Conservation (phyloP, 148 eudicot species). For the Camellia granthamiana region DNA sequence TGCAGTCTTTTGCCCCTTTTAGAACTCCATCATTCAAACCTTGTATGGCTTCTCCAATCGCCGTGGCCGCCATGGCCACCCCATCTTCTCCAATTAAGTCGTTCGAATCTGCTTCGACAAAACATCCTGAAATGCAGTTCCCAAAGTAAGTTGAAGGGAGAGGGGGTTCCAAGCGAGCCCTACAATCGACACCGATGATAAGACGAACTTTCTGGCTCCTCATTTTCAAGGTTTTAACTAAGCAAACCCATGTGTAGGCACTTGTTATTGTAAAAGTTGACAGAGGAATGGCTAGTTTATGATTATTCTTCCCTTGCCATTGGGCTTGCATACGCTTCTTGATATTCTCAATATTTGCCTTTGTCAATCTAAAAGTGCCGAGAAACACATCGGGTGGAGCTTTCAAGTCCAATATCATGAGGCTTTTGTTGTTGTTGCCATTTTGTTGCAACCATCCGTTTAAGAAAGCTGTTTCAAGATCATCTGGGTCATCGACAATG, state of each 20-base stretch:
- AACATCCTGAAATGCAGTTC: not conserved
- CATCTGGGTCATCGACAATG: too few relatives aligned
- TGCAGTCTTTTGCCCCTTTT: not conserved
- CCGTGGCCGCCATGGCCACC: not conserved
- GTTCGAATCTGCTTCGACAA: too few relatives aligned
- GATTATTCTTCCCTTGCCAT: not conserved
- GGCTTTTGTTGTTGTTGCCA: slow-evolving; percentile 14
- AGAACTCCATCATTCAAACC: not conserved
- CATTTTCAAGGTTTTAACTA: not conserved
- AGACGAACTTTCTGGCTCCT: not conserved
- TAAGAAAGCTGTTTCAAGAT: not conserved
- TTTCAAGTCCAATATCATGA: not conserved
- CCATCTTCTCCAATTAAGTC: slow-evolving; percentile 3
- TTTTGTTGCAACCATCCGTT: not conserved
- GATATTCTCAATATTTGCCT: not conserved
- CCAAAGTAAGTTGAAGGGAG: slow-evolving; percentile 4
- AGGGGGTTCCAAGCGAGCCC: not conserved
- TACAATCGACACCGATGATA: not conserved
- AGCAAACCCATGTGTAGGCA: slow-evolving; percentile 14
- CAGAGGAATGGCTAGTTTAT: not conserved
- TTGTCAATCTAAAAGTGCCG: not conserved
- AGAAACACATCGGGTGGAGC: not conserved
- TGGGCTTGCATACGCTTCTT: not conserved
- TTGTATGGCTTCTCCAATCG: not conserved
- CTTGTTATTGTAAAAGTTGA: not conserved